Percentiles rank a stretch among this genome's conserved stretches.
phyloP scores from a whole-genome alignment of 2,329 filamentous ascomycete genomes.

The Coniochaeta pulveracea region DNA sequence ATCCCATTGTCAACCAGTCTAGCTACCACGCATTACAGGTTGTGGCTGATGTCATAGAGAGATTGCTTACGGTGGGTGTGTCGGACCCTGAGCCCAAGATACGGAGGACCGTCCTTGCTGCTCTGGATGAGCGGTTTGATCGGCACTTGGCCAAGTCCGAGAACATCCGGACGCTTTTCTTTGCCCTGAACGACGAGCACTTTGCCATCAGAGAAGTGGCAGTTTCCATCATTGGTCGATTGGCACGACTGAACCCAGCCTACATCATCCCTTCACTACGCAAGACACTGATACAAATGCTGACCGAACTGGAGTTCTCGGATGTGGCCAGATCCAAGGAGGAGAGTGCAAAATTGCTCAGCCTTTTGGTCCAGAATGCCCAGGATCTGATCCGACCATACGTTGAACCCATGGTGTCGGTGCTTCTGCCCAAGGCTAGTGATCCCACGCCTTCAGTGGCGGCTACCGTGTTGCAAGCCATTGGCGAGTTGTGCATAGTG shows the following conservation, averaged over 20 bases:
- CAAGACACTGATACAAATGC: constrained; percentile 89
- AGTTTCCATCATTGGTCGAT: constrained; percentile 88
- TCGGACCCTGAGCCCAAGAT: constrained; percentile 87
- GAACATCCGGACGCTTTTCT: constrained; percentile 90
- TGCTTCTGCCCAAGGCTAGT: constrained; percentile 83
- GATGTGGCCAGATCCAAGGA: constrained; percentile 92
- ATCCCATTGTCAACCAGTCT: constrained; percentile 96
- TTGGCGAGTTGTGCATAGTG: constrained; percentile 87
- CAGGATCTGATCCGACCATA: constrained; percentile 91
- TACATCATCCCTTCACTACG: constrained; percentile 94
- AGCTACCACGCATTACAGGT: constrained; percentile 95
- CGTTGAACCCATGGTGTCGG: constrained; percentile 90
- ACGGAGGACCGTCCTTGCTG: constrained; percentile 74
- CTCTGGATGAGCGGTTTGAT: constrained; percentile 88
- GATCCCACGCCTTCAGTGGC: constrained; percentile 82
- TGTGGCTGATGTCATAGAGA: constrained; percentile 95
- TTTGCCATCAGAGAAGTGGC: constrained; percentile 89
- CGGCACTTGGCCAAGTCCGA: constrained; percentile 94
- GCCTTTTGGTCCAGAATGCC: constrained; percentile 84
- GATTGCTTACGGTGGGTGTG: constrained; percentile 85
- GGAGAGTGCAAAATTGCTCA: constrained; percentile 87
- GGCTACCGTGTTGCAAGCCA: constrained; percentile 86
- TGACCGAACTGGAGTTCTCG: constrained; percentile 93
- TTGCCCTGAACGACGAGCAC: constrained; percentile 89
- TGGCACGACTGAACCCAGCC: constrained; percentile 85